Evolutionary conservation across 1,284 basidiomycete species (phyloP), one percentile per base, ranked within the genome.

Genomic region (Melampsora larici-populina): DNA sequence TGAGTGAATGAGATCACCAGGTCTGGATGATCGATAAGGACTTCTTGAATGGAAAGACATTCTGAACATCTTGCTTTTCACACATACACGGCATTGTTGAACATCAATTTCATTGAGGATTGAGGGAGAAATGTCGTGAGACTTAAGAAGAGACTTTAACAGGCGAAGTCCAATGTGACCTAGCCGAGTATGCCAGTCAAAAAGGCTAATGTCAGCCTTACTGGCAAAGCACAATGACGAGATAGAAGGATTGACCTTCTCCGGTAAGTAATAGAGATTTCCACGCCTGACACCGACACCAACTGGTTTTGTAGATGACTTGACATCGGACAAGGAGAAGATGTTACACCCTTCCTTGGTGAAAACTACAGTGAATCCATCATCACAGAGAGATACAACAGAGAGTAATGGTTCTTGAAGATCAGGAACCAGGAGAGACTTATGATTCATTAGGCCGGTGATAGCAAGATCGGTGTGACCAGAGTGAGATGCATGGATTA

Each of bases 251-350:
- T 11, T 11, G 48, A 49, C n/a, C 1, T 24, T 33, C 15, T 43
- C 24, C 4, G 31, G 69, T 17, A 70, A 31, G 49, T 70, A 70
- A 33, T 55, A 70, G 3, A 70, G 49, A 51, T 70, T 58, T 31
- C 69, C 49, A 11, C 31, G 24, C n/a, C 49, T 15, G 49, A 51
- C 49, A 31, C 69, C 69, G 1, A 15, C 33, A 6, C 69, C 69
- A 48, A 70, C 51, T n/a, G 33, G 49, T 2, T 48, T 6, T 33
- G 48, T 26, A 18, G 26, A 24, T 48, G 33, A 21, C 21, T 49
- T n/a, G 33, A 48, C 21, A n/a, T 36, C 24, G n/a, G 48, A 13
- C n/a, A 46, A 31, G 21, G 36, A 31, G 21, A 18, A 70, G 68
- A 69, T 48, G 46, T 69, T 49, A 15, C 67, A 69, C 3, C 17